A percentile compares a stretch with the other conserved stretches of the same genome.
Evolutionary conservation across 495 filamentous ascomycete genomes (phyloP).

Genomic region (Penicillium cinerascens): DNA sequence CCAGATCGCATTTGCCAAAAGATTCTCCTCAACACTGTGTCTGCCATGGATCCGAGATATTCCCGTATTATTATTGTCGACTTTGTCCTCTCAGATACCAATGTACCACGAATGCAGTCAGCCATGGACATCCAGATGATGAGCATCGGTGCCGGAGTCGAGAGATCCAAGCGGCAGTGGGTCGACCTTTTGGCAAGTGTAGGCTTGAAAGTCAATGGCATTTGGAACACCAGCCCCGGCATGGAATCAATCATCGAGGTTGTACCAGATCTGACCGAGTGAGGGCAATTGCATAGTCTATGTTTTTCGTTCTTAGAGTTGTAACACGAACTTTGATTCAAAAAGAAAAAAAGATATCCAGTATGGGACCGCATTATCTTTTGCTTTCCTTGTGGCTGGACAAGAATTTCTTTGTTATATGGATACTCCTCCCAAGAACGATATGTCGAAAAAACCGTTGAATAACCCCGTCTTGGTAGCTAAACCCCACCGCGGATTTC

Average conservation of each 20-base stretch:
- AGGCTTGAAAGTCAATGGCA: slow-evolving; percentile 26
- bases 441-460: too few species aligned
- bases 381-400: too few species aligned
- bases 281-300: too few species aligned
- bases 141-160: slow-evolving; percentile 30
- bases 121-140: slow-evolving; percentile 38
- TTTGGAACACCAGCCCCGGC: slow-evolving; percentile 22
- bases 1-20: slow-evolving; percentile 32
- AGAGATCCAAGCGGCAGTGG: slow-evolving; percentile 33
- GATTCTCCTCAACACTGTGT: slow-evolving; percentile 33
- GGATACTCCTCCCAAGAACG: too few species aligned
- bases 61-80: slow-evolving; percentile 47
- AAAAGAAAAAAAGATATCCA: too few species aligned
- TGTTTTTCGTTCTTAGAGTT: too few species aligned
- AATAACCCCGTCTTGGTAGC: too few species aligned
- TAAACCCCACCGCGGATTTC: too few species aligned
- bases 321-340: too few species aligned
- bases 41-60: slow-evolving; percentile 40
- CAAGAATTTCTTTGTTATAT: too few species aligned
- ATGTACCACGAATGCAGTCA: slow-evolving; percentile 35
- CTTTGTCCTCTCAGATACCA: slow-evolving; percentile 34
- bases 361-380: too few species aligned
- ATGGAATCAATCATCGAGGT: slow-evolving; percentile 31
- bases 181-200: slow-evolving; percentile 19
- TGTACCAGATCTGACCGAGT: too few species aligned